Evolutionary conservation across 2,329 filamentous ascomycete genomes (phyloP).

Genomic region (Iodosphaeria phyllophila): DNA sequence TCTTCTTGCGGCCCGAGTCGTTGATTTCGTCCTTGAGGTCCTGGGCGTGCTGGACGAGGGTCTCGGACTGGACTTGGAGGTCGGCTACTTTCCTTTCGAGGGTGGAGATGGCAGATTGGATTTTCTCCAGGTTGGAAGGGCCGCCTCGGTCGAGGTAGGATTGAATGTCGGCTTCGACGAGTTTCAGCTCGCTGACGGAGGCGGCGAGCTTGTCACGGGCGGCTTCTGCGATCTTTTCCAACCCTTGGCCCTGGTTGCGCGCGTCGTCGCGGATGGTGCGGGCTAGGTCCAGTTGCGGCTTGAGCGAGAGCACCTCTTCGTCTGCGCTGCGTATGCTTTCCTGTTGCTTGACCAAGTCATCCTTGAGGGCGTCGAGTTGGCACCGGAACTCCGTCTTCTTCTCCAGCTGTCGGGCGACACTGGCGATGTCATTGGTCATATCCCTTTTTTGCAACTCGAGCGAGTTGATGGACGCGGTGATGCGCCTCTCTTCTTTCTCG

Average conservation of each 20-base stretch:
- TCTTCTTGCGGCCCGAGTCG: conserved; percentile 66
- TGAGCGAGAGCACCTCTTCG: conserved; percentile 52
- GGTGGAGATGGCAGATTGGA: conserved; percentile 47
- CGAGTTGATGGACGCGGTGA: conserved; percentile 44
- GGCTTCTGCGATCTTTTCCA: conserved; percentile 53
- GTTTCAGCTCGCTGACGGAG: conserved; percentile 58
- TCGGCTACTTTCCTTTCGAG: too few relatives aligned
- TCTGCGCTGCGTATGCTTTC: conserved; percentile 53
- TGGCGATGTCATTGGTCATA: conserved; percentile 51
- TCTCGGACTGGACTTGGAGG: conserved; percentile 45
- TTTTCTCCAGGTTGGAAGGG: conserved; percentile 47
- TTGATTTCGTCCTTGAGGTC: conserved; percentile 58
- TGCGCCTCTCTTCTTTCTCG: conserved; percentile 50
- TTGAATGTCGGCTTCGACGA: conserved; percentile 60
- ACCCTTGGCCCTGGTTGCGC: conserved; percentile 48
- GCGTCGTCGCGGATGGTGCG: conserved; percentile 62
- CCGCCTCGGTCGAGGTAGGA: conserved; percentile 65
- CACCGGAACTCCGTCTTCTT: conserved; percentile 54
- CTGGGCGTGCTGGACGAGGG: conserved; percentile 51
- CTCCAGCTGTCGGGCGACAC: conserved; percentile 56
- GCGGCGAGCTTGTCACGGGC: conserved; percentile 54
- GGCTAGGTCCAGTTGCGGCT: conserved; percentile 58
- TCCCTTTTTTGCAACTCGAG: conserved; percentile 67
- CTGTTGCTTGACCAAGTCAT: conserved; percentile 47
- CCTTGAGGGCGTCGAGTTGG: conserved; percentile 57